Base-by-base conservation (phyloP, 2,329 filamentous ascomycete species). In the Tolypocladium tundrense region DNA sequence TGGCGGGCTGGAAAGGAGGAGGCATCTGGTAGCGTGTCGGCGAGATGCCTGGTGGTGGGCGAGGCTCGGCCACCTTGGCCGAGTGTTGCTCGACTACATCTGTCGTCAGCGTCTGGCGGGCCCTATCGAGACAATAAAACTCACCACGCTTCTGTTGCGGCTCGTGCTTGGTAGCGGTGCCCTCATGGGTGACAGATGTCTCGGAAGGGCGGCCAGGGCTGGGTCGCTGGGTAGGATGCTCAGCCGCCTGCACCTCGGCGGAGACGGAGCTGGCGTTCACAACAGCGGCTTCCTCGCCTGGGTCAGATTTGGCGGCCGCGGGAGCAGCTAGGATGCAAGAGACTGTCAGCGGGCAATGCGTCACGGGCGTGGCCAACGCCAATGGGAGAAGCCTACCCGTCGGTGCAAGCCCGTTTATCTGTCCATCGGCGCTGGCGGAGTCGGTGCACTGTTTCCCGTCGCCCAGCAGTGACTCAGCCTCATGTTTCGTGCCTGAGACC, bases 11-110 rank as follows among this genome's bases (percentile, higher is more conserved):
- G 59, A 77, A 77, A 16, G 73, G 67, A 48, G 75, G 74, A 45
- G 75, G 75, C 70, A 77, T 73, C 59, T 76, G 74, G 63, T 76
- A 77, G 62, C 68, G 69, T 37, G 67, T 66, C 6, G 70, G 67
- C 27, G 72, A 68, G 9, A 71, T 64, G 58, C 67, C 64, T 2
- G 70, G 65, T 31, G 67, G 70, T 33, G 67, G 70, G 57, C 67
- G 67, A 59, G 62, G 53, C 41, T 63, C 66, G 58, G 58, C 56
- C 56, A 58, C 62, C 57, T 58, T 58, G 40, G 56, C 56, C 45
- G 52, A 24, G 40, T 56, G 54, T 21, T 63, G 59, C 16, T 65
- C 63, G 37, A 53, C 62, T 63, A 54, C 45, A n/a, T 35, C 48
- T 43, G 45, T 35, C 55, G 60, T 61, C 57, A 61, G 56, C 53